Percentiles rank a stretch among this genome's conserved stretches.
Evolutionary conservation across 2,329 filamentous ascomycete genomes (phyloP).

Genomic region (Pseudocercospora musae): DNA sequence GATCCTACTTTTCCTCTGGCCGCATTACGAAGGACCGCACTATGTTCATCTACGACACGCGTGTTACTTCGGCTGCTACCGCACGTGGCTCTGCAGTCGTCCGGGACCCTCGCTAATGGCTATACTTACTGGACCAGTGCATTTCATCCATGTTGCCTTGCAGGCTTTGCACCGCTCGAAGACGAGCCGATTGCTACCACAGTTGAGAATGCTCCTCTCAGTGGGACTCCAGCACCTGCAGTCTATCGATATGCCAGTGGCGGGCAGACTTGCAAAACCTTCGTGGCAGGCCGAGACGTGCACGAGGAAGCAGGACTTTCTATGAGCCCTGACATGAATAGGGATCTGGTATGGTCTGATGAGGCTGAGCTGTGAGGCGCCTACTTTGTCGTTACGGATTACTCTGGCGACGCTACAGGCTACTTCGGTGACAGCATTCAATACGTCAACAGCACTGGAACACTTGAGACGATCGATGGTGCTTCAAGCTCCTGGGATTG

Average conservation of each 20-base stretch:
- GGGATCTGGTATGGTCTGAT: slow-evolving; percentile 60
- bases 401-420: slow-evolving; percentile 52
- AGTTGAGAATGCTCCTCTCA: slow-evolving; percentile 49
- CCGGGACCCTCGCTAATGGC: neutral
- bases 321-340: slow-evolving; percentile 59
- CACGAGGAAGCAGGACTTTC: slow-evolving; percentile 46
- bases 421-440: slow-evolving; percentile 59
- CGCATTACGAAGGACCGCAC: neutral
- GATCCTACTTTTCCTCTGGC: neutral
- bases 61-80: neutral
- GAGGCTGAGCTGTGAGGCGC: slow-evolving; percentile 57
- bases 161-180: slow-evolving; percentile 57
- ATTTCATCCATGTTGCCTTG: slow-evolving; percentile 5
- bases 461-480: slow-evolving; percentile 50
- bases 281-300: slow-evolving; percentile 56
- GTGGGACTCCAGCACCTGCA: slow-evolving; percentile 52
- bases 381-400: slow-evolving; percentile 60
- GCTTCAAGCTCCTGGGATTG: slow-evolving; percentile 59
- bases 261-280: slow-evolving; percentile 57
- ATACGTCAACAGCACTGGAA: slow-evolving; percentile 50
- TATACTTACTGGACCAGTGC: neutral
- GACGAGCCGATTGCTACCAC: slow-evolving; percentile 55
- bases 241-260: slow-evolving; percentile 59
- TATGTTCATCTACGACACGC: neutral
- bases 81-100: slow-evolving; percentile 7